Conservation (phyloP, 306 rosid species). For the Fragaria ananassa region DNA sequence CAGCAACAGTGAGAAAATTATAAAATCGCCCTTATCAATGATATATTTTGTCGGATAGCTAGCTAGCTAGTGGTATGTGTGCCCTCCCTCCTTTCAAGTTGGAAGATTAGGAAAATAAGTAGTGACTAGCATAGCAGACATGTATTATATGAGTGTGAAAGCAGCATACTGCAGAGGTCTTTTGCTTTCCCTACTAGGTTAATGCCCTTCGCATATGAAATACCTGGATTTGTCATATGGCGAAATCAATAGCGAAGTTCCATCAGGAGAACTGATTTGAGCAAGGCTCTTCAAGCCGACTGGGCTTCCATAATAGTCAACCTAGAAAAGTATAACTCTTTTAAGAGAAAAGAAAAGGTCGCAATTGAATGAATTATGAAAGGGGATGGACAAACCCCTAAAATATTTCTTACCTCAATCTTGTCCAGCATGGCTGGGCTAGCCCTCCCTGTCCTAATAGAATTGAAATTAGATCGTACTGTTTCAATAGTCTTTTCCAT, state of each 20-base stretch:
- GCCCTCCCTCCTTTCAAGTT: background rate
- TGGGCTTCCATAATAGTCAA: conserved; percentile 92
- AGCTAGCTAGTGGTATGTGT: background rate
- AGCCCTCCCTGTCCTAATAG: conserved; percentile 88
- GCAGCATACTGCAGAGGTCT: conserved; percentile 17
- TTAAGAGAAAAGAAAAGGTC: background rate
- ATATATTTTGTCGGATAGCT: background rate
- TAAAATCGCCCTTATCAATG: background rate
- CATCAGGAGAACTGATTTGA: conserved; percentile 92
- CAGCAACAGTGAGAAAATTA: background rate
- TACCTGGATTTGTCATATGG: conserved; percentile 98
- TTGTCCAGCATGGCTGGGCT: conserved; percentile 88
- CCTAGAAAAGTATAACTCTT: conserved; percentile 51
- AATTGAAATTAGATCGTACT: conserved; percentile 67
- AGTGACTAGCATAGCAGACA: conserved; percentile 2
- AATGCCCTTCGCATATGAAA: conserved; percentile 19
- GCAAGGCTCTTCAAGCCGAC: conserved; percentile 94
- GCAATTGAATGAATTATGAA: background rate
- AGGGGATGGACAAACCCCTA: conserved; percentile 5
- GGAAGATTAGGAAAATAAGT: background rate
- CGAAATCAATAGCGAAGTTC: conserved; percentile 73
- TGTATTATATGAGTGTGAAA: conserved; percentile 4
- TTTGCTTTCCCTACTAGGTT: conserved; percentile 7
- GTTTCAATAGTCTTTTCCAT: conserved; percentile 86
- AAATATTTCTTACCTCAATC: conserved; percentile 58